Base-by-base conservation (phyloP, 768 basidiomycete genomes). In the Lactarius sp. region DNA sequence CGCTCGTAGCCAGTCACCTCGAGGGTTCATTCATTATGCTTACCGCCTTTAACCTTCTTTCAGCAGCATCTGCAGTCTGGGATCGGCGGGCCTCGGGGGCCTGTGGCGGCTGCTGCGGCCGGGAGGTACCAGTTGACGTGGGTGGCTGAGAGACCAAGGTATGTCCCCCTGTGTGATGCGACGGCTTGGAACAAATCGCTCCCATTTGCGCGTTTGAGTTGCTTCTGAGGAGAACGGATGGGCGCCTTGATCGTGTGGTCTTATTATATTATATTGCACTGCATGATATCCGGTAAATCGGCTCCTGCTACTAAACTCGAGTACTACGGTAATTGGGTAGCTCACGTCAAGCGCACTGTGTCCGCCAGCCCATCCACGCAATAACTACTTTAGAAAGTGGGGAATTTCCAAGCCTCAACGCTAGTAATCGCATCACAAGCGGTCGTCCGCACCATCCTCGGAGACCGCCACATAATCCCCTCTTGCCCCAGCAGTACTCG, bases 61-160 rank as follows among this genome's bases (percentile, higher is more conserved):
- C 76, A 6, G 77, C 77, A 10, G 77, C 76, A 44, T 71, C 74
- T 18, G 74, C 75, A 27, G 75, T 74, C 6, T 77, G 77, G 27
- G 62, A 49, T 55, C 74, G 69, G 52, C 56, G 55, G 51, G 52
- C 46, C 0, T 64, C 56, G 27, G 55, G 36, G 53, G 34, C 20
- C 37, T 54, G 60, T 37, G 36, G 36, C 4, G 7, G 50, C 13
- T 44, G 47, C 9, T 46, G 50, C 8, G 55, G 42, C 46, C 42
- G 42, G 5, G 14, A 44, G 18, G 42, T 18, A 2, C 36, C 31
- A 14, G 53, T 5, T 27, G 46, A 14, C 22, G 46, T 10, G 6
- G 20, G 46, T 49, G 22, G 47, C 22, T 49, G 47, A 22, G 64
- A 66, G 18, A 68, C 67, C 22, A 75, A 69, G 27, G 70, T 69